These are phyloP conservation scores for Kentomonas sorsogonicus DNA, from an alignment of 208 protist genomes.

Conservation along the genomic window DNA sequence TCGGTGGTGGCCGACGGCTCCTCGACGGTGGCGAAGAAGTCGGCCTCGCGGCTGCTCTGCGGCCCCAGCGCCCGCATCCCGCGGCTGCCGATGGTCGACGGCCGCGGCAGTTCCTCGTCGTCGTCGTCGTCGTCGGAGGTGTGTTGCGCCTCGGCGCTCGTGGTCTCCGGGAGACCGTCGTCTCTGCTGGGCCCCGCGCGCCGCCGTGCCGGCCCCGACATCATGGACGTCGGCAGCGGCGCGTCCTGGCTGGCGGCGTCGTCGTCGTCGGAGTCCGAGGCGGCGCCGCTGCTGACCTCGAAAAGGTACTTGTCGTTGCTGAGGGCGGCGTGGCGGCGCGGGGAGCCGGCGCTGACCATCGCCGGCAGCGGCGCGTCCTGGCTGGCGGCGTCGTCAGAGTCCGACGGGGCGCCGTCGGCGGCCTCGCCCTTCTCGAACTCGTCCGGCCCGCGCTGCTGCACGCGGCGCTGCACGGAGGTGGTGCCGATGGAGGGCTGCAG, in stretches of 20 bases:
- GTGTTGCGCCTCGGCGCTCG: neutral
- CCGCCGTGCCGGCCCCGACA: too few relatives aligned
- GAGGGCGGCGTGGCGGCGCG: conserved; percentile 9
- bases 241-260: conserved; percentile 2
- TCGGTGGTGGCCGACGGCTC: neutral
- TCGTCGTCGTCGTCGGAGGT: neutral
- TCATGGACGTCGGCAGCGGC: too few relatives aligned
- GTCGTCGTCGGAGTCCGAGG: neutral
- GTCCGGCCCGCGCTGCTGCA: too few relatives aligned
- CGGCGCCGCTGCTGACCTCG: neutral
- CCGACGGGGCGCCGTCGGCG: neutral
- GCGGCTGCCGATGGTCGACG: too few relatives aligned
- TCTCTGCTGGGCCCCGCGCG: too few relatives aligned
- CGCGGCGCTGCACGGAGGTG: too few relatives aligned
- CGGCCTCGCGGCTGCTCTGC: too few relatives aligned
- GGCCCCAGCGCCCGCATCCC: too few relatives aligned
- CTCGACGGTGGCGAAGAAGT: conserved; percentile 6
- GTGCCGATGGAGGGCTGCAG: too few relatives aligned
- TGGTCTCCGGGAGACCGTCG: too few relatives aligned
- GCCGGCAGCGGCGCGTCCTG: conserved; percentile 12
- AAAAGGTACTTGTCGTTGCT: neutral
- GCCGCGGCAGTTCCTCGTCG: too few relatives aligned
- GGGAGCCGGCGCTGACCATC: neutral
- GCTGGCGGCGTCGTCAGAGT: neutral
- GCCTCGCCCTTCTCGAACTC: too few relatives aligned